A percentile compares a stretch with the other conserved stretches of the same genome.
Evolutionary conservation across 1,284 basidiomycete genomes (phyloP).

Genomic region (Cryptococcus sp.): DNA sequence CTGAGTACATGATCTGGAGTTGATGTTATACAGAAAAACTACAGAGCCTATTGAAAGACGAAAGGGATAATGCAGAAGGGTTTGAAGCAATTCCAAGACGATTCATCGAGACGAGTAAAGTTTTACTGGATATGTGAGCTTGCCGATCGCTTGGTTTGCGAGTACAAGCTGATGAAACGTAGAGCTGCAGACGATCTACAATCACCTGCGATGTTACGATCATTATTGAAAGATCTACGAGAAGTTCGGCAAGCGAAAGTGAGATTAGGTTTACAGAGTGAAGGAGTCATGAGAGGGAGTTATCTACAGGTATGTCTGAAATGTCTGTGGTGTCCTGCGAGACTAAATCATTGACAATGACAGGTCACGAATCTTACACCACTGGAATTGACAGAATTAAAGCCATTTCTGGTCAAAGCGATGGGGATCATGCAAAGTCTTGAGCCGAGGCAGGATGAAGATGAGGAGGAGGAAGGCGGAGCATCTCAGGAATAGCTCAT

Average conservation of each 20-base stretch:
- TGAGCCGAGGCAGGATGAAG: constrained; percentile 16
- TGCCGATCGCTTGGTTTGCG: neutral
- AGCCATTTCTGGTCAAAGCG: constrained; percentile 78
- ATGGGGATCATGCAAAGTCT: constrained; percentile 61
- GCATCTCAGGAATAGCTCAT: no score
- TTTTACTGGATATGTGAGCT: constrained; percentile 80
- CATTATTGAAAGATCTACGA: constrained; percentile 84
- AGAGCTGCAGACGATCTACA: constrained; percentile 88
- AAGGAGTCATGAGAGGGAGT: constrained; percentile 49
- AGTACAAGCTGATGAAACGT: neutral
- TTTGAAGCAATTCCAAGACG: constrained; percentile 77
- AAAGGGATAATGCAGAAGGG: constrained; percentile 61
- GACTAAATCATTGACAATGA: neutral
- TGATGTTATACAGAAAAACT: constrained; percentile 63
- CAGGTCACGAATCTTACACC: constrained; percentile 81
- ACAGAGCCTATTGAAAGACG: constrained; percentile 63
- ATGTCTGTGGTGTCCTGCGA: neutral
- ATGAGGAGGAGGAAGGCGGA: neutral
- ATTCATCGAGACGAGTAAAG: constrained; percentile 82
- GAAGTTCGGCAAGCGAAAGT: constrained; percentile 93
- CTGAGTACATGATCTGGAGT: neutral
- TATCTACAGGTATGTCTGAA: constrained; percentile 62
- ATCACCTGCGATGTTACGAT: constrained; percentile 72
- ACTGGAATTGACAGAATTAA: constrained; percentile 87
- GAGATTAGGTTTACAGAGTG: constrained; percentile 75